phyloP scores from a whole-genome alignment of 2,329 filamentous ascomycete genomes.

The Phaeoacremonium minimum region DNA sequence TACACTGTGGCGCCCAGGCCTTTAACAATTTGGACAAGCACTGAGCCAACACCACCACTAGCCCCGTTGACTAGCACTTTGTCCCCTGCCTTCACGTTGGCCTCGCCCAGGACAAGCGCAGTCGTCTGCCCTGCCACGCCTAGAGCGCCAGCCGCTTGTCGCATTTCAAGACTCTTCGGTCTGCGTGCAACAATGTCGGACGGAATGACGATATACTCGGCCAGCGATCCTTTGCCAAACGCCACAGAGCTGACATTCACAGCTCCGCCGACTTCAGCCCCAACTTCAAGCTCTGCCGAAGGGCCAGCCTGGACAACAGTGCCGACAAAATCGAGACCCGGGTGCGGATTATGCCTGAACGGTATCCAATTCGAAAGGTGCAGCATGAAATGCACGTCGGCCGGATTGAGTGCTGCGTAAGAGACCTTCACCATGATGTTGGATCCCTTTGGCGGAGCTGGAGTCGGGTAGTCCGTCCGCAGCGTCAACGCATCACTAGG shows the following conservation, averaged over 20 bases:
- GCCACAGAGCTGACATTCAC: constrained; percentile 19
- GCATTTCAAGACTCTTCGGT: constrained; percentile 14
- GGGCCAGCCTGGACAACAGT: constrained; percentile 23
- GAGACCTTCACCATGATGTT: constrained; percentile 24
- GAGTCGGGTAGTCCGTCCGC: constrained; percentile 13
- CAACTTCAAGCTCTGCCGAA: constrained; percentile 13
- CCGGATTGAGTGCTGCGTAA: constrained; percentile 30
- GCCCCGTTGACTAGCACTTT: constrained; percentile 43
- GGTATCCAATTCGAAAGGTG: constrained; percentile 22
- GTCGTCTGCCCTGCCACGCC: constrained; percentile 29
- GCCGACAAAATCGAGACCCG: constrained; percentile 27
- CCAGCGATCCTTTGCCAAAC: constrained; percentile 24
- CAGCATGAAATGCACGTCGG: constrained; percentile 24
- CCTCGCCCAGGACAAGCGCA: constrained; percentile 17
- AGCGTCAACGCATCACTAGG: constrained; percentile 18
- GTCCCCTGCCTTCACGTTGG: constrained; percentile 13
- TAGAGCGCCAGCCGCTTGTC: constrained; percentile 22
- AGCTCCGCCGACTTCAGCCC: constrained; percentile 22
- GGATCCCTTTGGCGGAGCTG: constrained; percentile 9
- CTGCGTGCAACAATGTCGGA: constrained; percentile 19
- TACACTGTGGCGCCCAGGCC: constrained; percentile 35
- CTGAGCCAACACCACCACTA: constrained; percentile 43
- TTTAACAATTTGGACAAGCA: constrained; percentile 41
- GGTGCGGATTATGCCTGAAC: constrained; percentile 21
- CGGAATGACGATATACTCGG: constrained; percentile 27